A percentile compares a stretch with the other conserved stretches of the same genome.
Conservation (phyloP, 768 basidiomycete genomes). For the Mycena indigotica region DNA sequence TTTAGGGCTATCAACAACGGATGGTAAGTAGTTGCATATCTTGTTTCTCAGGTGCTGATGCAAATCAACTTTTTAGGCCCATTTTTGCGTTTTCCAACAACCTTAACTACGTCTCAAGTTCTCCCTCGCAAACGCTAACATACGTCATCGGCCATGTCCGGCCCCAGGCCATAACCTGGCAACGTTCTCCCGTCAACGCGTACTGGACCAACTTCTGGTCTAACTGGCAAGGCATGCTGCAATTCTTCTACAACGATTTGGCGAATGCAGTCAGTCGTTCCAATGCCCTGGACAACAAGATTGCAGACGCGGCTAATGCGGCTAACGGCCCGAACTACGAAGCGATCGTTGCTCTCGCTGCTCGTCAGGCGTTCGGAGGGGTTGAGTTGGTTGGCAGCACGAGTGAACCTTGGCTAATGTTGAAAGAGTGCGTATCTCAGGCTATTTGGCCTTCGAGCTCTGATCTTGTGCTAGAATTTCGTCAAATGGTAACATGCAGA, state of each 20-base stretch:
- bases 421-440: not conserved
- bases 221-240: slow-evolving; percentile 1
- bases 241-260: slow-evolving; percentile 32
- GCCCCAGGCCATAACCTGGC: slow-evolving; percentile 34
- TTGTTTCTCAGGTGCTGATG: no score
- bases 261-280: slow-evolving; percentile 31
- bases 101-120: no score
- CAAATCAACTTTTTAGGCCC: no score
- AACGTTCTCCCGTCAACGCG: slow-evolving; percentile 32
- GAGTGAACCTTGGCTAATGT: not conserved
- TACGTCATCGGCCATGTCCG: slow-evolving; percentile 33
- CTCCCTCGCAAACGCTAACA: no score
- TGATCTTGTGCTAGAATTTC: not conserved
- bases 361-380: slow-evolving; percentile 39
- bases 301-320: slow-evolving; percentile 30
- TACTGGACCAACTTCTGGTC: slow-evolving; percentile 18
- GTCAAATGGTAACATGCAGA: not conserved
- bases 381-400: slow-evolving; percentile 18
- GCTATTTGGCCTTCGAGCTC: not conserved
- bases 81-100: no score
- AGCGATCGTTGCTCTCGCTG: slow-evolving; percentile 33
- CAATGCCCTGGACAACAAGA: slow-evolving; percentile 30
- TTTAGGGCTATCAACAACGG: no score
- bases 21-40: slow-evolving; percentile 42
- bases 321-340: slow-evolving; percentile 32